Evolutionary conservation across 805 yeast species (phyloP), one percentile per base, ranked within the genome.

Genomic region (Schizosaccharomyces japonicus): DNA sequence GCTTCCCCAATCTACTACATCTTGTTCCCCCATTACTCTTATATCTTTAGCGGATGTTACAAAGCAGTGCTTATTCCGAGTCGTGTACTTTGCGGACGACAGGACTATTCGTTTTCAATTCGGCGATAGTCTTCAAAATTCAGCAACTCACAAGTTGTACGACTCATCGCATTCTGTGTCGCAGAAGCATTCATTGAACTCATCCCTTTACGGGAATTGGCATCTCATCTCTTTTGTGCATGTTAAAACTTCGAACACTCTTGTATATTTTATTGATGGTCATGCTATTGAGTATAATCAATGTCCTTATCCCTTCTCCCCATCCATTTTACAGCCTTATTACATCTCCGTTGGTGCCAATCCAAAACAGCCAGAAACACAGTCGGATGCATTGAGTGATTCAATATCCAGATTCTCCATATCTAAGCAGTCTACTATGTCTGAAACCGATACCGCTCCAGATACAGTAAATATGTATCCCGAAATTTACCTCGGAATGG

Each of bases 291-390:
- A 33, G 28, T 13, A 25, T 21, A 25, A 39, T 5, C 26, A 26
- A 17, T 25, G 42, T 11, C 25, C 47, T n/a, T 31, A 29, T 30
- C 47, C 39, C 11, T 45, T 45, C 42, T n/a, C 28, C 31, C 27
- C 42, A 13, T 45, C 47, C 21, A 17, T 21, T 8, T 30, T 30
- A 19, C 47, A 26, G n/a, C 36, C 34, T n/a, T 19, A 26, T 13
- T 26, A 33, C 39, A 21, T 33, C 21, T 45, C 39, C 28, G 17
- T 30, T 23, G 33, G 39, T 4, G 23, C 39, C 39, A n/a, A n/a
- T n/a, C n/a, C n/a, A n/a, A n/a, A n/a, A n/a, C n/a, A n/a, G n/a
- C n/a, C n/a, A n/a, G n/a, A n/a, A n/a, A n/a, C n/a, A n/a, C n/a
- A n/a, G n/a, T n/a, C n/a, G n/a, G n/a, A n/a, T n/a, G n/a, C n/a